A percentile compares a stretch with the other conserved stretches of the same genome.
Conservation (phyloP, 768 basidiomycete species). For the Russula abietina region DNA sequence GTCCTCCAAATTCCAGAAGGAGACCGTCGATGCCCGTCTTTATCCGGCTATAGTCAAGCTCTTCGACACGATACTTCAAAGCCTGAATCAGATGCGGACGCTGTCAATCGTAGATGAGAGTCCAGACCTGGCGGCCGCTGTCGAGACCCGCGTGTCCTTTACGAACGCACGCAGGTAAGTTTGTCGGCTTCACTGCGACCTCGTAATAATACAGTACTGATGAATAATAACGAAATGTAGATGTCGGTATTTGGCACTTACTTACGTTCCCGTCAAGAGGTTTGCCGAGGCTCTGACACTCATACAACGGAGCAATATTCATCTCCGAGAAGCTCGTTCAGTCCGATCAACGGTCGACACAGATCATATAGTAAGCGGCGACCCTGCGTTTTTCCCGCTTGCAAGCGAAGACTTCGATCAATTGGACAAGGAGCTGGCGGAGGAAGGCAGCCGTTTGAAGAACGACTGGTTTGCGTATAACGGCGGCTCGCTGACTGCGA, state of each 20-base stretch:
- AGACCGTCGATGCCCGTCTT: constrained; percentile 61
- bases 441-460: constrained; percentile 50
- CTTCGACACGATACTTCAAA: constrained; percentile 80
- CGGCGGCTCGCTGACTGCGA: constrained; percentile 47
- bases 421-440: constrained; percentile 48
- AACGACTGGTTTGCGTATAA: constrained; percentile 76
- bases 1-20: constrained; percentile 34
- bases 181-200: background rate
- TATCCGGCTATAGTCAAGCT: constrained; percentile 86
- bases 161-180: constrained; percentile 68
- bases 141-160: constrained; percentile 70
- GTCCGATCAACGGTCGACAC: constrained; percentile 43
- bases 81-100: constrained; percentile 74
- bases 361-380: constrained; percentile 41
- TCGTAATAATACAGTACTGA: constrained; percentile 3
- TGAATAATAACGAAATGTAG: constrained; percentile 33
- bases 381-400: constrained; percentile 53
- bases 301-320: constrained; percentile 62
- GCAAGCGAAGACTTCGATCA: constrained; percentile 36
- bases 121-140: constrained; percentile 69
- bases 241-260: constrained; percentile 69
- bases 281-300: constrained; percentile 70
- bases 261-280: constrained; percentile 63
- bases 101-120: constrained; percentile 85
- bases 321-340: constrained; percentile 66